phyloP scores from a whole-genome alignment of 208 protist species.

The Leishmania mexicana region DNA sequence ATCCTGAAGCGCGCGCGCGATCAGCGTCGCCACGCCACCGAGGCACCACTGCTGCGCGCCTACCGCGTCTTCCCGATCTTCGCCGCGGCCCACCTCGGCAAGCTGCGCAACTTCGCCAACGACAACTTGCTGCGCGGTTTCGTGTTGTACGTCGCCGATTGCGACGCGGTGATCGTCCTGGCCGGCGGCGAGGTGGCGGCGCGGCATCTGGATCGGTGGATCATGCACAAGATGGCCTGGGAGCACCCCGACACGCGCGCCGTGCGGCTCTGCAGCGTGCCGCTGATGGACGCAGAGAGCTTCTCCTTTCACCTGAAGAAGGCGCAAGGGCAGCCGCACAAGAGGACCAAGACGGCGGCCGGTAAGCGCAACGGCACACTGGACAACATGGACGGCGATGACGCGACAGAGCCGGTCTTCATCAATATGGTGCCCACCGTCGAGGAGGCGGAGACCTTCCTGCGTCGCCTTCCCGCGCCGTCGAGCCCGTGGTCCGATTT shows the following conservation, averaged over 20 bases:
- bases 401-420: constrained; percentile 51
- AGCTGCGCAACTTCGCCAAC: constrained; percentile 81
- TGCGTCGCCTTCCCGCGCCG: constrained; percentile 56
- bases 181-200: constrained; percentile 68
- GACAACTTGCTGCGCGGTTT: constrained; percentile 77
- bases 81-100: constrained; percentile 57
- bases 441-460: constrained; percentile 65
- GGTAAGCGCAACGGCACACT: neutral
- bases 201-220: constrained; percentile 81
- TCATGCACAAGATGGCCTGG: constrained; percentile 81
- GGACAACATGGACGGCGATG: constrained; percentile 10
- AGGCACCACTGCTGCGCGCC: constrained; percentile 60
- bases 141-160: constrained; percentile 60
- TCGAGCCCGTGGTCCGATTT: constrained; percentile 58
- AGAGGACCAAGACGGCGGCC: constrained; percentile 16
- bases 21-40: constrained; percentile 52
- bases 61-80: constrained; percentile 79
- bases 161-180: constrained; percentile 74
- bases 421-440: constrained; percentile 70
- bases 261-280: constrained; percentile 51
- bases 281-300: constrained; percentile 48
- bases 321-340: constrained; percentile 9
- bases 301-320: constrained; percentile 69
- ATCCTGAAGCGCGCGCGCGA: constrained; percentile 69
- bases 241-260: constrained; percentile 62